Evolutionary conservation across 1,284 basidiomycete genomes (phyloP).

Genomic region (Dichomitus squalens): DNA sequence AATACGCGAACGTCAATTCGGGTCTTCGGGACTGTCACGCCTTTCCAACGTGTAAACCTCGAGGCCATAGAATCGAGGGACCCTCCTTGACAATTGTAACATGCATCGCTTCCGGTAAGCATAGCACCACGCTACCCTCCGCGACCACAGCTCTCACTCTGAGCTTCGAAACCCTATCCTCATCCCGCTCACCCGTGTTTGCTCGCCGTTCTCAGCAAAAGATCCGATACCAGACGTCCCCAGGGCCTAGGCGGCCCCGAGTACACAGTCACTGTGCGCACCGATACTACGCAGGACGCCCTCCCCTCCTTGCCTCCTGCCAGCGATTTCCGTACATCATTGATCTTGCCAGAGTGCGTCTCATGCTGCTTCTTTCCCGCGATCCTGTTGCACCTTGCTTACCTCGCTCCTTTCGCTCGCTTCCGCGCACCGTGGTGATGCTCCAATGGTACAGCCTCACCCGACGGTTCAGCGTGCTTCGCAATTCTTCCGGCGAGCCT

Average conservation of each 20-base stretch:
- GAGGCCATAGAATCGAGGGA: slow-evolving; percentile 43
- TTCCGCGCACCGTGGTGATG: slow-evolving; percentile 11
- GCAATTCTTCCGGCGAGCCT: slow-evolving; percentile 63
- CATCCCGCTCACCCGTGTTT: slow-evolving; percentile 15
- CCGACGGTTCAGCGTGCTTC: slow-evolving; percentile 77
- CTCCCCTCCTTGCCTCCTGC: slow-evolving; percentile 62
- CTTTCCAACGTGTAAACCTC: slow-evolving; percentile 64
- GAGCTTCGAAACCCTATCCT: slow-evolving; percentile 11
- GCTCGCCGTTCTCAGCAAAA: slow-evolving; percentile 45
- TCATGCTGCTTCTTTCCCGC: slow-evolving; percentile 20
- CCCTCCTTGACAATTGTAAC: slow-evolving; percentile 29
- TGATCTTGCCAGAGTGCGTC: slow-evolving; percentile 80
- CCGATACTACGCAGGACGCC: slow-evolving; percentile 40
- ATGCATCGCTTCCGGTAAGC: slow-evolving; percentile 85
- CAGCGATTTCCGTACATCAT: slow-evolving; percentile 79
- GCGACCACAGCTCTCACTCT: slow-evolving; percentile 25
- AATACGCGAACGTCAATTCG: slow-evolving; percentile 20
- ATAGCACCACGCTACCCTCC: slow-evolving; percentile 20
- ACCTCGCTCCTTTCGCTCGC: slow-evolving; percentile 12
- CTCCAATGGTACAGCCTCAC: slow-evolving; percentile 57
- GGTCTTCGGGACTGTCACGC: slow-evolving; percentile 27
- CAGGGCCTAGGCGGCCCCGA: slow-evolving; percentile 36
- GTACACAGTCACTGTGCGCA: slow-evolving; percentile 27
- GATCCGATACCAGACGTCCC: slow-evolving; percentile 62
- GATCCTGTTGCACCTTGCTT: slow-evolving; percentile 14